Percentiles rank a stretch among this genome's conserved stretches.
phyloP scores from a whole-genome alignment of 1,284 basidiomycete genomes.

The Taiwanofungus camphoratus region DNA sequence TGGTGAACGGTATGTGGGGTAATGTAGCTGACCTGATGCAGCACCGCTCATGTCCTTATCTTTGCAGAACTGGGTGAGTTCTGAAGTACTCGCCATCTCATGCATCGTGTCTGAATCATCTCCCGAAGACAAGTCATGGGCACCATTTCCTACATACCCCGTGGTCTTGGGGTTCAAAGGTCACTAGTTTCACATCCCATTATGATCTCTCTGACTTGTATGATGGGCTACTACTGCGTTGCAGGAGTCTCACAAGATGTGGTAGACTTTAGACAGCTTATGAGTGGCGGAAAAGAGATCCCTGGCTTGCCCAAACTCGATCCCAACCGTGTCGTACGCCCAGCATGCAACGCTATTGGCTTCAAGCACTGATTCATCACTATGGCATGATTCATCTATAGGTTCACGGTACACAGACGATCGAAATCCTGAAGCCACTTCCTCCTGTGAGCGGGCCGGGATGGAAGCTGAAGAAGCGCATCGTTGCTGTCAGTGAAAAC shows the following conservation, averaged over 20 bases:
- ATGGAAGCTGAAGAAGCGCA: slow-evolving; percentile 58
- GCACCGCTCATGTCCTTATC: neutral
- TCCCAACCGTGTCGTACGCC: slow-evolving; percentile 56
- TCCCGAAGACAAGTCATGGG: slow-evolving; percentile 40
- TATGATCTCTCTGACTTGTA: neutral
- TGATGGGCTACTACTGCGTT: neutral
- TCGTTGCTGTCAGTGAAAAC: slow-evolving; percentile 70
- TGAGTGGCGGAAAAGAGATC: slow-evolving; percentile 35
- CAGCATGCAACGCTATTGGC: neutral
- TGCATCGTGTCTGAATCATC: neutral
- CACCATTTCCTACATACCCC: slow-evolving; percentile 51
- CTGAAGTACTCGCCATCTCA: neutral
- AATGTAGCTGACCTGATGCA: neutral
- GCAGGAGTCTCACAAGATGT: slow-evolving; percentile 54
- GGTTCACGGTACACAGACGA: slow-evolving; percentile 72
- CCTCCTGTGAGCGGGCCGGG: slow-evolving; percentile 60
- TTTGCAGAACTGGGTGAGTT: slow-evolving; percentile 26
- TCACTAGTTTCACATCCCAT: slow-evolving; percentile 14
- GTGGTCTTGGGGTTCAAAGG: slow-evolving; percentile 54
- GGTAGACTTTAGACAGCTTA: slow-evolving; percentile 53
- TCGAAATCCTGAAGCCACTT: slow-evolving; percentile 66
- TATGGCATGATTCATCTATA: neutral
- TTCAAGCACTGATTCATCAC: neutral
- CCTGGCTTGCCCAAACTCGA: slow-evolving; percentile 65
- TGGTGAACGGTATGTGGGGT: slow-evolving; percentile 54